Evolutionary conservation across 2,329 filamentous ascomycete species (phyloP).

Genomic region (Tricladium varicosporioides): DNA sequence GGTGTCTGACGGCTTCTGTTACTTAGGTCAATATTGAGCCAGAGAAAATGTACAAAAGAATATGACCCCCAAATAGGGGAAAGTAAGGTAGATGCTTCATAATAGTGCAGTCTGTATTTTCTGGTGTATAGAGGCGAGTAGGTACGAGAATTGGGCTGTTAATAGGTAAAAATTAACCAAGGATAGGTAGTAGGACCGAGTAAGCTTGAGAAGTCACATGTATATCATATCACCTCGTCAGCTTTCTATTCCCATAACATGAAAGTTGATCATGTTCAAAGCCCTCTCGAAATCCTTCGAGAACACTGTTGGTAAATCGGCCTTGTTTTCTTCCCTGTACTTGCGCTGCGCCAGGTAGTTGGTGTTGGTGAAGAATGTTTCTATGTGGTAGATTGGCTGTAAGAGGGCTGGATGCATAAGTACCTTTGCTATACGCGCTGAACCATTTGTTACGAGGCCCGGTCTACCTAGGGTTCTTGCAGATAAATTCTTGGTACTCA

Average conservation of each 20-base stretch:
- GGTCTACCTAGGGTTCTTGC: too few species aligned
- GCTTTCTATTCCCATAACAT: neutral
- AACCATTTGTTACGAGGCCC: too few species aligned
- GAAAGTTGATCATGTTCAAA: neutral
- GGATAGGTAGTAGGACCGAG: neutral
- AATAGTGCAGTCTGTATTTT: too few species aligned
- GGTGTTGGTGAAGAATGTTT: neutral
- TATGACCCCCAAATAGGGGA: neutral
- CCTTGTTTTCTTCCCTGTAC: neutral
- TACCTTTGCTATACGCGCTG: too few species aligned
- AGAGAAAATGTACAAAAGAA: neutral
- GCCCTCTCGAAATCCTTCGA: neutral
- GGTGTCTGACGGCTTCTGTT: neutral
- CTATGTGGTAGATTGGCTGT: too few species aligned
- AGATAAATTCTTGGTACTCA: too few species aligned
- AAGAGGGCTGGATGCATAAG: too few species aligned
- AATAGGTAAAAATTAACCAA: neutral
- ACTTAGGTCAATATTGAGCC: neutral
- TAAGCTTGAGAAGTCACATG: neutral
- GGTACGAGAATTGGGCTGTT: neutral
- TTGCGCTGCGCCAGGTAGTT: neutral
- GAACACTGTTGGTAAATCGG: neutral
- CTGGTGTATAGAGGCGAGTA: too few species aligned
- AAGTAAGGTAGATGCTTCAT: neutral
- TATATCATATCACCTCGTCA: neutral